These are phyloP conservation scores for Massarina eburnea DNA, from an alignment of 2,329 filamentous ascomycete genomes.

Conservation along the genomic window DNA sequence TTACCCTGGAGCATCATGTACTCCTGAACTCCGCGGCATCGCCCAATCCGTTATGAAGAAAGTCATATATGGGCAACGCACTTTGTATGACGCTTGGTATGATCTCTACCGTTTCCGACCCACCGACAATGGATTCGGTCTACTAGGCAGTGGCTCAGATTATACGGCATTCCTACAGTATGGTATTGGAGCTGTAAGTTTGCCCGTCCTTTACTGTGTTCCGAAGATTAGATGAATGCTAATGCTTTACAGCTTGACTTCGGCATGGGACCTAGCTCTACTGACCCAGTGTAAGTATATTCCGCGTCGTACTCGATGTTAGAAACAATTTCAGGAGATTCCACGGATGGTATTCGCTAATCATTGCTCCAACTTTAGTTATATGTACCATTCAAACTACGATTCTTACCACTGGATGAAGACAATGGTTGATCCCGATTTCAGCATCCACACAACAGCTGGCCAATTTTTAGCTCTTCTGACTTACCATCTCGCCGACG, in stretches of 20 bases:
- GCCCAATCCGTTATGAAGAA: conserved; percentile 33
- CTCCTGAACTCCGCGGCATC: conserved; percentile 35
- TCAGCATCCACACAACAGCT: conserved; percentile 47
- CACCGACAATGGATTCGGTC: conserved; percentile 31
- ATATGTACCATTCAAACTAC: conserved; percentile 47
- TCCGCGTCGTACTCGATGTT: too few relatives aligned
- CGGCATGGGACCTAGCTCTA: conserved; percentile 28
- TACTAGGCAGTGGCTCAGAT: conserved; percentile 45
- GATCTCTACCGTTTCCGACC: conserved; percentile 9
- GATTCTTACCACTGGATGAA: conserved; percentile 51
- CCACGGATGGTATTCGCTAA: too few relatives aligned
- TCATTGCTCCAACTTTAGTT: conserved; percentile 10
- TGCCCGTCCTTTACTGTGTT: background rate
- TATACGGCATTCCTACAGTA: conserved; percentile 46
- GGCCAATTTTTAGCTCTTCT: conserved; percentile 43
- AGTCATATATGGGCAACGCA: conserved; percentile 34
- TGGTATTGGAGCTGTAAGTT: conserved; percentile 28
- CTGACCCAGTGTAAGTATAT: conserved; percentile 27
- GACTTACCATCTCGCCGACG: conserved; percentile 36
- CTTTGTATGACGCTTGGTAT: conserved; percentile 44
- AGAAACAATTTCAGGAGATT: too few relatives aligned
- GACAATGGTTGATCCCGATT: conserved; percentile 49
- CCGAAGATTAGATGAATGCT: background rate
- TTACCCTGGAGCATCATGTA: conserved; percentile 26
- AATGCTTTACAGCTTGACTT: conserved; percentile 29